Evolutionary conservation across 495 filamentous ascomycete species (phyloP).

Genomic region (Tetracladium marchalianum): DNA sequence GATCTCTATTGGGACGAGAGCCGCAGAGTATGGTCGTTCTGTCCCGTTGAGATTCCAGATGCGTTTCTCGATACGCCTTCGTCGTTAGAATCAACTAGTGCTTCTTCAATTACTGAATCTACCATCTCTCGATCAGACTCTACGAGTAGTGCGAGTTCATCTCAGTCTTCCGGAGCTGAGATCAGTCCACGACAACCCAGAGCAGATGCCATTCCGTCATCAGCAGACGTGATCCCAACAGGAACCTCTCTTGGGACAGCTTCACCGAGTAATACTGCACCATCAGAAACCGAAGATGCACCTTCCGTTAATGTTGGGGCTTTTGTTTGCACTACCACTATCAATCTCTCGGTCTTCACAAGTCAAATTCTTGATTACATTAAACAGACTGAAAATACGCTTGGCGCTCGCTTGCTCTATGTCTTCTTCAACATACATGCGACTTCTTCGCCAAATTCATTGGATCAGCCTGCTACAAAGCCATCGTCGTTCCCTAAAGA

Average conservation of each 20-base stretch:
- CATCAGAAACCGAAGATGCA: conserved; percentile 24
- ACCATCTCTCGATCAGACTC: neutral
- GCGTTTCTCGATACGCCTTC: conserved; percentile 11
- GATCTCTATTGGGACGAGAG: conserved; percentile 56
- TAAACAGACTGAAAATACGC: conserved; percentile 30
- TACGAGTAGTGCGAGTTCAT: no score
- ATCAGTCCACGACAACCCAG: neutral
- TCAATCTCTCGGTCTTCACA: conserved; percentile 36
- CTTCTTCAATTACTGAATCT: conserved; percentile 11
- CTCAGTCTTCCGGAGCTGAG: no score
- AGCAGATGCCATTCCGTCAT: conserved; percentile 16
- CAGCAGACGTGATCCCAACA: conserved; percentile 2
- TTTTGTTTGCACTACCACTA: conserved; percentile 43
- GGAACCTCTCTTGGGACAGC: conserved; percentile 22
- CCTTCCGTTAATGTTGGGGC: conserved; percentile 41
- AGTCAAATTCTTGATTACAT: conserved; percentile 40
- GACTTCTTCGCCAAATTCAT: conserved; percentile 31
- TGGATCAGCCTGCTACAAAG: conserved; percentile 27
- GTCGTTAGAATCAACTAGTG: conserved; percentile 19
- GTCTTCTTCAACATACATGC: conserved; percentile 52
- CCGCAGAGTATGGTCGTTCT: conserved; percentile 45
- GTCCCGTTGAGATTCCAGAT: conserved; percentile 33
- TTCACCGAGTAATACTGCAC: conserved; percentile 20
- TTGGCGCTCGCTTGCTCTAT: conserved; percentile 34
- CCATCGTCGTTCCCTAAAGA: conserved; percentile 30